Percentiles rank a stretch among this genome's conserved stretches.
These are phyloP conservation scores for Kuraishia ogatae DNA, from an alignment of 805 yeast species.

Conservation along the genomic window DNA sequence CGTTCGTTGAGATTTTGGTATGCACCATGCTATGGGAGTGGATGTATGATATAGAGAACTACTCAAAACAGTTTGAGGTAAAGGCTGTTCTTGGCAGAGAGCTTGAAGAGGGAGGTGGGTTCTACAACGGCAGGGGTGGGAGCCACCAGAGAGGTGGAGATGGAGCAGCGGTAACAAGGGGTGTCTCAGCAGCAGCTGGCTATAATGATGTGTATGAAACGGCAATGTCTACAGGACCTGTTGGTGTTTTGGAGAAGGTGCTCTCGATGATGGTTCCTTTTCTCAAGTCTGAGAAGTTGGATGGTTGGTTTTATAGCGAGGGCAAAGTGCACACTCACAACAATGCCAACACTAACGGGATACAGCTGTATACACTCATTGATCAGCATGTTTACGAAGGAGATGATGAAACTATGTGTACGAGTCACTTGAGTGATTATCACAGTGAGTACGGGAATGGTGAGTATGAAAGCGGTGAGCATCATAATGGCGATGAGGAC, in stretches of 20 bases:
- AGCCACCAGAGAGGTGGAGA: no score
- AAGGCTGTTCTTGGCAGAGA: conserved; percentile 57
- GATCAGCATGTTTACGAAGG: not conserved
- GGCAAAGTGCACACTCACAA: not conserved
- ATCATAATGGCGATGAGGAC: not conserved
- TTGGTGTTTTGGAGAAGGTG: not conserved
- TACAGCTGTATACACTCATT: not conserved
- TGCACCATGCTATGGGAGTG: conserved; percentile 60
- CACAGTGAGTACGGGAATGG: not conserved
- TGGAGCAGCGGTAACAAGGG: not conserved
- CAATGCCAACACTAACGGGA: not conserved
- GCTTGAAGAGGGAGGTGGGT: conserved; percentile 28
- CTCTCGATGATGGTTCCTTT: not conserved
- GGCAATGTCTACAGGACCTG: not conserved
- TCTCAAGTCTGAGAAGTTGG: not conserved
- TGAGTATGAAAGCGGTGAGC: not conserved
- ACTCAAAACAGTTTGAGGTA: conserved; percentile 42
- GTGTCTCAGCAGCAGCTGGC: not conserved
- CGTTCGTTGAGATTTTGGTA: conserved; percentile 40
- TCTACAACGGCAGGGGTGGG: not conserved
- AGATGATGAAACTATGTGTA: not conserved
- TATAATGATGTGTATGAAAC: not conserved
- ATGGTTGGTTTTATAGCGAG: not conserved
- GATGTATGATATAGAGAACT: conserved; percentile 42
- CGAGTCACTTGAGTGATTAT: not conserved